A percentile compares a stretch with the other conserved stretches of the same genome.
Evolutionary conservation across 2,329 filamentous ascomycete genomes (phyloP).

Genomic region (Piedraia hortae): DNA sequence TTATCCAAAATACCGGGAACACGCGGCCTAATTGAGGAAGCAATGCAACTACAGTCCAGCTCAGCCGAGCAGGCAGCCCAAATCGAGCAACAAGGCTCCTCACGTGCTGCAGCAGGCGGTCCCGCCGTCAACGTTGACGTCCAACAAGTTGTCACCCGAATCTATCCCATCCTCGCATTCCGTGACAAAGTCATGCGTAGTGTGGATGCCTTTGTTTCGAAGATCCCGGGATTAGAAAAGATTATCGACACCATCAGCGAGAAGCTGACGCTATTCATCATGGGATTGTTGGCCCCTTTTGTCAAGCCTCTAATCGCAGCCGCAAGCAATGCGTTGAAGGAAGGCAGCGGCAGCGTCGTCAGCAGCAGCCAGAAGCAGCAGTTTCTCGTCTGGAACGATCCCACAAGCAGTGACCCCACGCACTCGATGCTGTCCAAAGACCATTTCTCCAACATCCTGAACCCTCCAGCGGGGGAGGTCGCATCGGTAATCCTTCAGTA

Average conservation of each 20-base stretch:
- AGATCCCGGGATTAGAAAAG: slow-evolving; percentile 68
- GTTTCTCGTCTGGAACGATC: slow-evolving; percentile 23
- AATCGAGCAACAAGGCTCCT: slow-evolving; percentile 13
- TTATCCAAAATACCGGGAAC: slow-evolving; percentile 45
- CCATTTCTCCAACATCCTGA: slow-evolving; percentile 24
- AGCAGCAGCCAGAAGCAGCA: slow-evolving; percentile 23
- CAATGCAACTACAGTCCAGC: slow-evolving; percentile 17
- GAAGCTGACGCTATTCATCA: slow-evolving; percentile 69
- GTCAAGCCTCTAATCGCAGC: slow-evolving; percentile 73
- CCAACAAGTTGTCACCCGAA: slow-evolving; percentile 26
- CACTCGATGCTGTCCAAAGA: slow-evolving; percentile 25
- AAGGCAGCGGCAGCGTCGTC: slow-evolving; percentile 48
- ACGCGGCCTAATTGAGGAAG: slow-evolving; percentile 19
- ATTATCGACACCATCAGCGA: slow-evolving; percentile 88
- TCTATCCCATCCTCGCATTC: slow-evolving; percentile 86
- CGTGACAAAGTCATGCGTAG: slow-evolving; percentile 77
- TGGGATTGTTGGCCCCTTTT: slow-evolving; percentile 76
- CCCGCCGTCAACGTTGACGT: slow-evolving; percentile 39
- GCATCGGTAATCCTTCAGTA: slow-evolving; percentile 45
- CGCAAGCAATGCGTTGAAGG: slow-evolving; percentile 60
- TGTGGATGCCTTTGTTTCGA: slow-evolving; percentile 63
- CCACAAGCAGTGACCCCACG: slow-evolving; percentile 21
- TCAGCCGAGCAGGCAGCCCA: slow-evolving; percentile 21
- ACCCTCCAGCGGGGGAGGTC: slow-evolving; percentile 21
- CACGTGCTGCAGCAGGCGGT: slow-evolving; percentile 8